Base-by-base conservation (phyloP, 257 asterid species). In the Catharanthus roseus region DNA sequence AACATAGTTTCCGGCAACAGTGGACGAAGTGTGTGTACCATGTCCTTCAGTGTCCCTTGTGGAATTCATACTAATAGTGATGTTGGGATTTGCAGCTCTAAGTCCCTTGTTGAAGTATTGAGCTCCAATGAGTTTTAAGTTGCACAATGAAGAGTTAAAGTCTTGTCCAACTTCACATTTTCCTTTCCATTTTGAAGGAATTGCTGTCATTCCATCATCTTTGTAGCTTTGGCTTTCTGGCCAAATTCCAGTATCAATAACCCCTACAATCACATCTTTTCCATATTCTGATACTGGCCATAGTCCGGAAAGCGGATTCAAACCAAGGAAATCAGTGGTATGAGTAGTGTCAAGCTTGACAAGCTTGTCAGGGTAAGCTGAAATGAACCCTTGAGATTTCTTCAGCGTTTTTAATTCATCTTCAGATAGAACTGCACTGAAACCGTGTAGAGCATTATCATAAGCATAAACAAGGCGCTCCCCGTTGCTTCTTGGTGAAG, bases 361-460 rank as follows among this genome's bases (percentile, higher is more conserved):
- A 26, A n/a, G 64, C n/a, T 61, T 73, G 61, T 86, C 91, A 0
- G 15, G 47, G 29, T 72, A 84, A 3, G 84, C 77, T 0, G 85
- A 75, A 26, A 86, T 73, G 45, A 76, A 84, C 1, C 91, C 89
- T 0, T 77, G 79, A 8, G 67, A 28, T 16, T 75, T 79, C 64
- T 73, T 54, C 0, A 86, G 66, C 51, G 68, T 16, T 73, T 75
- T 62, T 15, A 82, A 77, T 10, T 86, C 85, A 2, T 70, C 58
- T 13, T 50, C 18, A 0, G 87, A 84, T 55, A 84, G 33, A 31
- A 69, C 19, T 0, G 84, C 85, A 58, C 82, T 80, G 51, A 86
- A 84, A 54, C 87, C 91, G 8, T 80, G 83, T 4, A 84, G 71
- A 0, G 75, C 89, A 53, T 80, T 34, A 74, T 79, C 80, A 31